phyloP scores from a whole-genome alignment of 139 green algal species.

The Gonium pectorale region DNA sequence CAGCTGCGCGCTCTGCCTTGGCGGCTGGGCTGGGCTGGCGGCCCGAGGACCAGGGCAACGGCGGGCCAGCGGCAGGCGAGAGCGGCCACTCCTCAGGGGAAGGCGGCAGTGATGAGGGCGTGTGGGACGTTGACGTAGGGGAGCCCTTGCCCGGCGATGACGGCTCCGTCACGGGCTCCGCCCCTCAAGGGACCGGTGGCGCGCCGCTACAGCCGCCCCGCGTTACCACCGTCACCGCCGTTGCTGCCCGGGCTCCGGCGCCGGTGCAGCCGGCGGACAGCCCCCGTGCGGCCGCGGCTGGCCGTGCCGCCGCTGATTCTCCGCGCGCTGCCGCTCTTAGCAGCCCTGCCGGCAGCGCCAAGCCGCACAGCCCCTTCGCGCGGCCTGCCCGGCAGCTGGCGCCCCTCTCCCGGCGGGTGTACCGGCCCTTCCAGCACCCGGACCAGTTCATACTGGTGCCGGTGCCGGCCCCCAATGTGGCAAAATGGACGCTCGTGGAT shows the following conservation, averaged over 20 bases:
- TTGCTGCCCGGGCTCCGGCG: neutral
- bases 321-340: neutral
- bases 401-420: neutral
- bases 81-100: no score
- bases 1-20: no score
- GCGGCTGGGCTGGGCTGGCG: no score
- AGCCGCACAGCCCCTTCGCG: no score
- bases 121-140: no score
- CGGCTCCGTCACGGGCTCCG: no score
- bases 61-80: no score
- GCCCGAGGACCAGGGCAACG: no score
- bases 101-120: no score
- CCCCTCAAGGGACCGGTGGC: no score
- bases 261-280: neutral
- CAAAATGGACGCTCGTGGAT: constrained; percentile 4
- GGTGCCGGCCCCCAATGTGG: neutral
- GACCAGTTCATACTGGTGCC: neutral
- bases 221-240: neutral
- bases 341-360: neutral
- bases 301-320: neutral
- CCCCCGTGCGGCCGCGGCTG: neutral
- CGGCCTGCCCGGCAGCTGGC: neutral
- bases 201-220: neutral
- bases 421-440: neutral
- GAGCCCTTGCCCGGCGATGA: no score